Evolutionary conservation across 1,284 basidiomycete species (phyloP), one percentile per base, ranked within the genome.

Genomic region (Phellinidium pouzarii): DNA sequence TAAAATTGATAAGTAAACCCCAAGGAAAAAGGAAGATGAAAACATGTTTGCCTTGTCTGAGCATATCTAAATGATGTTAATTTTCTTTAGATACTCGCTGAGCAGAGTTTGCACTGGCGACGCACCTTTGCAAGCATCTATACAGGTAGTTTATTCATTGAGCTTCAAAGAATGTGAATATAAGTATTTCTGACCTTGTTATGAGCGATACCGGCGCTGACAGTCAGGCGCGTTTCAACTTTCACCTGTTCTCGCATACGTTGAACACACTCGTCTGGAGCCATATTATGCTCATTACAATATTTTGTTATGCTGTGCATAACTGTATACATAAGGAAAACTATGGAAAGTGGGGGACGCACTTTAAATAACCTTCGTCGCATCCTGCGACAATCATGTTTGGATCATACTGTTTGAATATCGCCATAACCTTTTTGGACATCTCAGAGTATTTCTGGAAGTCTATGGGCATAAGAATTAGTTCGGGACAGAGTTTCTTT

Each of bases 171-270:
- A 60, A 11, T 12, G 12, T 65, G 40, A 42, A 47, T 41, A 31
- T 22, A 22, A 29, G 34, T 40, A 57, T 53, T 47, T 37, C 7
- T n/a, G 58, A 83, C 87, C 75, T 83, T 87, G 64, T 89, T 94
- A 0, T 91, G 87, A 0, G 92, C 91, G 52, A 94, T 92, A 20
- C 91, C 95, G 20, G 94, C 94, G 59, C 91, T 94, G 50, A 93
- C 92, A 3, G 95, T 97, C 50, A 98, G 68, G 42, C 80, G 78
- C 0, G 92, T 95, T 67, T 87, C 84, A 17, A 72, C 72, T 55
- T 82, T 75, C 1, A 95, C 87, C 42, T 74, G 72, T 12, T 73
- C 74, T 9, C 94, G 79, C 70, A 97, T 86, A 57, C 87, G 74
- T 43, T 77, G 69, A 2, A 95, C 90, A 58, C 91, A 92, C 31